Conservation (phyloP, 163 green algal species). For the Prototheca cutis region DNA sequence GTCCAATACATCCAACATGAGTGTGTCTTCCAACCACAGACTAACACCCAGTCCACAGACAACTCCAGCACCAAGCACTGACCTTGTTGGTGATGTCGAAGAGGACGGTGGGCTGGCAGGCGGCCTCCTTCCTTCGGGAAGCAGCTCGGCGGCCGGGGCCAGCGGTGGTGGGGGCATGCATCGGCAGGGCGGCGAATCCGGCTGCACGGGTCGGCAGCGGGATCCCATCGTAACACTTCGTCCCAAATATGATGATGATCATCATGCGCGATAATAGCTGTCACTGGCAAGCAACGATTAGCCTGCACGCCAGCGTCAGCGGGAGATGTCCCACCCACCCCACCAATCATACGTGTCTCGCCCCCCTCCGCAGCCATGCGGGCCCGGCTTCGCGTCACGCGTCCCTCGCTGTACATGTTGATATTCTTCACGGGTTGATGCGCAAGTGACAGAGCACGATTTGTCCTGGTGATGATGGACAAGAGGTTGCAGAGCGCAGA, state of each 20-base stretch:
- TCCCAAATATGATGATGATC: neutral
- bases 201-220: too few relatives aligned
- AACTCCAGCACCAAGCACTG: neutral
- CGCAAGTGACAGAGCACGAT: too few relatives aligned
- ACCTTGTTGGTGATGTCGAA: neutral
- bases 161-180: neutral
- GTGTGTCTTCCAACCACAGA: too few relatives aligned
- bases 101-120: neutral
- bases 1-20: too few relatives aligned
- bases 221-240: too few relatives aligned
- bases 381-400: neutral
- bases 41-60: too few relatives aligned
- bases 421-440: too few relatives aligned
- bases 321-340: neutral
- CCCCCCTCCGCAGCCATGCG: neutral
- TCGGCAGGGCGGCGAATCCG: neutral
- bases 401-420: neutral
- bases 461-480: too few relatives aligned
- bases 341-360: neutral
- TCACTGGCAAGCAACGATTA: neutral
- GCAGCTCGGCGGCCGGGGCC: neutral
- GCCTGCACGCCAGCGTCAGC: neutral
- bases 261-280: neutral
- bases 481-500: too few relatives aligned
- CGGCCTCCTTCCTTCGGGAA: neutral